Conservation (phyloP, 129 eudicot species). For the Chrysanthemum lavandulifolium region DNA sequence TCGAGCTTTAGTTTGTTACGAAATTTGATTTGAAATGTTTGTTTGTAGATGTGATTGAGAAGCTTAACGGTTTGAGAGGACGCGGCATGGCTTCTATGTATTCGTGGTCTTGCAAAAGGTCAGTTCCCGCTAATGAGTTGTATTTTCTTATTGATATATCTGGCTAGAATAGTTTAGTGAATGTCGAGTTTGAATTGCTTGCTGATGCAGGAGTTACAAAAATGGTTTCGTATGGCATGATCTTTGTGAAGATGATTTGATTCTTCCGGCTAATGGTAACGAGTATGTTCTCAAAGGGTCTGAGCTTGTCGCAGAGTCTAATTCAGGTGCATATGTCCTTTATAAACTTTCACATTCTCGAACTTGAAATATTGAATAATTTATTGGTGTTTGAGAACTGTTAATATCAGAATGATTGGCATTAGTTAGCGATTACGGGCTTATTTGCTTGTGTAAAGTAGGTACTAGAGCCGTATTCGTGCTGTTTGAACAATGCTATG, state of each 20-base stretch:
- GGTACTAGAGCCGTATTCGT: background rate
- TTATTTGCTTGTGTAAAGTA: constrained; percentile 12
- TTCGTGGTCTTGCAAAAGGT: constrained; percentile 99
- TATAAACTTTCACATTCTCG: constrained; percentile 16
- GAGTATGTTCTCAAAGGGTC: constrained; percentile 98
- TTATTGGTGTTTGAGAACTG: constrained; percentile 12
- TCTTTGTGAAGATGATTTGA: constrained; percentile 85
- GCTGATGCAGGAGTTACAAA: constrained; percentile 74
- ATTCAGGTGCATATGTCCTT: constrained; percentile 46
- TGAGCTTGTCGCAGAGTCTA: constrained; percentile 77
- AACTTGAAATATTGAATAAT: constrained; percentile 1
- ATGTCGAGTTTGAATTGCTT: constrained; percentile 17
- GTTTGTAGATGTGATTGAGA: constrained; percentile 82
- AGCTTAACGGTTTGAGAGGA: constrained; percentile 85
- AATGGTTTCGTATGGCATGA: constrained; percentile 97
- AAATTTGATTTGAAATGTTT: background rate
- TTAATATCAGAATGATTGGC: no score
- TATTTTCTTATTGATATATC: background rate
- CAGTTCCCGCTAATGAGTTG: background rate
- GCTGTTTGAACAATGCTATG: background rate
- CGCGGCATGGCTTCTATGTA: constrained; percentile 96
- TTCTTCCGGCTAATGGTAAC: constrained; percentile 86
- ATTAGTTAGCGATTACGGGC: no score
- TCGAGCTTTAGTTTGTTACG: background rate
- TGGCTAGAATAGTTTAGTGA: background rate